Evolutionary conservation across 306 rosid genomes (phyloP), one percentile per base, ranked within the genome.

Genomic region (Heteromeles arbutifolia): DNA sequence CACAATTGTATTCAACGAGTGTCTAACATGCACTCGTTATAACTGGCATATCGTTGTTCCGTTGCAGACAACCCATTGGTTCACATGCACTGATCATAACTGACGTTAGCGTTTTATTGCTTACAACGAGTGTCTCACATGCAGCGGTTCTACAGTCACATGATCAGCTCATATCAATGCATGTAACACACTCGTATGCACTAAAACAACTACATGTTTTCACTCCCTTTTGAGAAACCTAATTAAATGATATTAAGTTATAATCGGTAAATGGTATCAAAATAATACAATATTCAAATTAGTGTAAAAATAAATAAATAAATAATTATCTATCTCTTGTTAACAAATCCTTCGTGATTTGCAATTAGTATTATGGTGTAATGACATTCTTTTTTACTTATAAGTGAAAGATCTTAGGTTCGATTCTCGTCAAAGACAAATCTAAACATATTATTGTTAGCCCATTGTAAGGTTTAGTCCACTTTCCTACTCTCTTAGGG

Each of bases 381-480:
- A 2, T 34, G 8, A 34, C 6, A 6, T 34, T 32, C 1, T 34
- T 34, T 34, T 1, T 34, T 34, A 34, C 5, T 32, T 32, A 32
- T 32, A 32, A 32, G 37, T 6, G 0, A 6, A 1, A 34, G 0
- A 0, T 37, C 2, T 7, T 7, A 37, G 0, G 41, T 37, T 37
- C 2, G 41, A 37, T 37, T 37, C 0, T 37, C 0, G 9, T 0
- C 0, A 37, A 37, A 6, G 8, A 0, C 0, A 37, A 6, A 37
- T 37, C 41, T 37, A 37, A 37, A 34, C 2, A 34, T 34, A 34
- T 34, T 34, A 34, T 34, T 34, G 2, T 2, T 34, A 34, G 0
- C 39, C 0, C 9, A 32, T 32, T 32, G 0, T 7, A 9, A 7
- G 0, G 2, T 0, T 34, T 34, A 34, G 9, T 0, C 0, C 2